These are phyloP conservation scores for Termitomyces sp. DNA, from an alignment of 768 basidiomycete genomes.

Conservation along the genomic window DNA sequence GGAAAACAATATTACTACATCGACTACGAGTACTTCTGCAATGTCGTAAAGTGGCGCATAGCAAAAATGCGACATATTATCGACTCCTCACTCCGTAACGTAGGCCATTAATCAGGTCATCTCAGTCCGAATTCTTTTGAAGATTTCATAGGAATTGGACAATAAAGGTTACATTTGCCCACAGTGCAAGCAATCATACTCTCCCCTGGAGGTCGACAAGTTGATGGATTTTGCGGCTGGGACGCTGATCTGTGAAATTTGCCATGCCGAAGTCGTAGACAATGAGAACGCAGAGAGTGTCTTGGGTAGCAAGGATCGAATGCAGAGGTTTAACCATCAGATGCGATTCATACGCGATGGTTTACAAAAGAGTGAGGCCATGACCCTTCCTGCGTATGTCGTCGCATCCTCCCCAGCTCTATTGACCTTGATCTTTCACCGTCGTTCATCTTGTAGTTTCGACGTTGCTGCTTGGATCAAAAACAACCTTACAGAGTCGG, in stretches of 20 bases:
- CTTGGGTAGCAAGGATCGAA: conserved; percentile 83
- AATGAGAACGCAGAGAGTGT: conserved; percentile 89
- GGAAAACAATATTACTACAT: conserved; percentile 95
- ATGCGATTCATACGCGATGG: conserved; percentile 86
- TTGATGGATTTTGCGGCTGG: conserved; percentile 68
- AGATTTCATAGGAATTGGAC: conserved; percentile 73
- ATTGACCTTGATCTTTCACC: neutral
- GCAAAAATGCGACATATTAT: conserved; percentile 89
- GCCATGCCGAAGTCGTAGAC: conserved; percentile 80
- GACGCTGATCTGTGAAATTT: conserved; percentile 81
- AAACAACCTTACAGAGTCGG: conserved; percentile 58
- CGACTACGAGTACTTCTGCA: conserved; percentile 91
- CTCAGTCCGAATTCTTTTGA: neutral
- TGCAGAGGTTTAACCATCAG: conserved; percentile 92
- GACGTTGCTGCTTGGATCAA: conserved; percentile 84
- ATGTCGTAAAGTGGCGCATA: conserved; percentile 97
- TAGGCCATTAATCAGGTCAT: conserved; percentile 27
- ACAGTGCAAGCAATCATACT: conserved; percentile 77
- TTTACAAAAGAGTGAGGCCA: conserved; percentile 82
- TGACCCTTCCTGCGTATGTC: conserved; percentile 77
- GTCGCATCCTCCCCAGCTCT: conserved; percentile 20
- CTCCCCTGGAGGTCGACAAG: conserved; percentile 79
- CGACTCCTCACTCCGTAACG: conserved; percentile 86
- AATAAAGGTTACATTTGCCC: conserved; percentile 98
- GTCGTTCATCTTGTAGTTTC: conserved; percentile 42